Base-by-base conservation (phyloP, 192 early-diverging fungal species). In the Coemansia umbellata region DNA sequence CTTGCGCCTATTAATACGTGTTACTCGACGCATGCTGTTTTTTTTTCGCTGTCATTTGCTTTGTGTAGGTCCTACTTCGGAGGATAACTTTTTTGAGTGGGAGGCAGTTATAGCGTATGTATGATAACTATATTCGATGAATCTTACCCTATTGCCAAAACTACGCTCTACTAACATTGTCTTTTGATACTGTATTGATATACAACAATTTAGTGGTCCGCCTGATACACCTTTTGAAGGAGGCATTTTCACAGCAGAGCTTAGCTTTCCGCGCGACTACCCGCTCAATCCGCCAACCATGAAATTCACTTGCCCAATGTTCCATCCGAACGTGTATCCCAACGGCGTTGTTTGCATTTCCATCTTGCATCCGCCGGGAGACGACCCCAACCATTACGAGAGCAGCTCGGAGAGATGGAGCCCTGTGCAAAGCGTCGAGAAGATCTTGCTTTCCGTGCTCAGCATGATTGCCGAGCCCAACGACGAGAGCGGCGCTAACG, bases 401-500 rank as follows among this genome's bases (percentile, higher is more conserved):
- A 87, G 86, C 55, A 91, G 90, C 47, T 90, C 87, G 5, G 96
- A 99, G 68, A 81, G 96, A 26, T 99, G 96, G 96, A 87, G 84
- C 37, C 96, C 96, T 19, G 96, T 99, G 27, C 96, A 99, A 74
- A 91, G 88, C 69, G 93, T 99, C 3, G 96, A 99, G 58, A 99
- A 99, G 80, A 97, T 99, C 47, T 61, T 99, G 50, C 63, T 99
- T 36, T 90, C 87, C 2, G 96, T 99, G 1, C 82, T 97, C 6
- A 90, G 87, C 69, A 97, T 97, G 94, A 70, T 97, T 47, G 91
- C 94, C 17, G 96, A 99, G 71, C 96, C 96, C 10, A 99, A 99
- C 58, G 93, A 94, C 66, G 96, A 99, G 63, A 93, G 91, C 80
- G 89, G 91, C 18, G 96, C 96, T n/a, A 95, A 95, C 51, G 89